These are phyloP conservation scores for Melanogaster broomeanus DNA, from an alignment of 768 basidiomycete species.

Conservation along the genomic window DNA sequence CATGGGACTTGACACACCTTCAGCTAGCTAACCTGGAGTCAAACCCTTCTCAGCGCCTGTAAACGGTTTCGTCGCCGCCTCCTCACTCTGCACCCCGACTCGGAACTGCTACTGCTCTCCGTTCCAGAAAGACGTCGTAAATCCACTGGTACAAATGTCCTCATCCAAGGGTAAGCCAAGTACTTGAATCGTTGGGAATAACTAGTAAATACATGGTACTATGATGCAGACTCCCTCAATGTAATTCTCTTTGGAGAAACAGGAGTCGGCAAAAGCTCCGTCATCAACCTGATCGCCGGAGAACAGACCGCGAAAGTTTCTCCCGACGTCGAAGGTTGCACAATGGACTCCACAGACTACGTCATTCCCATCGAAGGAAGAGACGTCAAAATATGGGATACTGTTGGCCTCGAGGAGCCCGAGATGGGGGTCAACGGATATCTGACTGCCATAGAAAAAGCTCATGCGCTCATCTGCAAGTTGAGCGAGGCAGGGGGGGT, in stretches of 20 bases:
- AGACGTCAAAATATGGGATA: conserved; percentile 29
- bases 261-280: conserved; percentile 44
- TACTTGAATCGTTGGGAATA: background rate
- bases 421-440: conserved; percentile 29
- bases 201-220: conserved; percentile 3
- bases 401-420: conserved; percentile 32
- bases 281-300: conserved; percentile 44
- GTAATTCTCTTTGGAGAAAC: conserved; percentile 33
- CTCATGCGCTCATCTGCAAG: conserved; percentile 24
- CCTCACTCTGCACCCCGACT: too few relatives aligned
- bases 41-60: too few relatives aligned
- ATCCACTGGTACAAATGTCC: conserved; percentile 20
- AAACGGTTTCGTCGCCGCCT: too few relatives aligned
- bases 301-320: conserved; percentile 30
- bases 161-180: conserved; percentile 15
- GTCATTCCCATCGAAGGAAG: conserved; percentile 5
- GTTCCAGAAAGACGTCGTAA: too few relatives aligned
- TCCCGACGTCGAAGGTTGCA: conserved; percentile 33
- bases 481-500: conserved; percentile 27
- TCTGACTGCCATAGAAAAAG: conserved; percentile 30
- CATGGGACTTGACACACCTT: too few relatives aligned
- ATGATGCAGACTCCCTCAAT: conserved; percentile 17
- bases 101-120: too few relatives aligned
- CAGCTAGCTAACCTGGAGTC: too few relatives aligned
- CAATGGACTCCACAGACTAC: conserved; percentile 32